Evolutionary conservation across 441 rosid species (phyloP).

Genomic region (Mallotus repandus): DNA sequence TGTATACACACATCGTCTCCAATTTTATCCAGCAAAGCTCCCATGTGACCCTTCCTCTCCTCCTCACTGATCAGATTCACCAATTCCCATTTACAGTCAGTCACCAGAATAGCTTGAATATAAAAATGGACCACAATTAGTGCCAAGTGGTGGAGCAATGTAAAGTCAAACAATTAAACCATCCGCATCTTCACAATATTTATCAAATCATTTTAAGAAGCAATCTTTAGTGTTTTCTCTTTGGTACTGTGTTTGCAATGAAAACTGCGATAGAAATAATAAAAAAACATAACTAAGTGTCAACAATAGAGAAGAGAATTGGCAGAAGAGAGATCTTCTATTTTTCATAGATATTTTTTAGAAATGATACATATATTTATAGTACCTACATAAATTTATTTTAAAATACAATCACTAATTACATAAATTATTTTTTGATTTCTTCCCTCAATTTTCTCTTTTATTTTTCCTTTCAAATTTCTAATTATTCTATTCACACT

Average conservation of each 20-base stretch:
- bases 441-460: no score
- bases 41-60: slow-evolving; percentile 27
- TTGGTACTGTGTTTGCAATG: not conserved
- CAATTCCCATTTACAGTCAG: not conserved
- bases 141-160: not conserved
- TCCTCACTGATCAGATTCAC: not conserved
- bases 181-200: not conserved
- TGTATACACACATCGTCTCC: no score
- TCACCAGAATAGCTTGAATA: not conserved
- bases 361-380: no score
- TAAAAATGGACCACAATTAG: not conserved
- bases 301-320: no score
- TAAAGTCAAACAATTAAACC: slow-evolving; percentile 18
- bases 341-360: no score
- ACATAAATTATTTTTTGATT: no score
- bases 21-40: slow-evolving; percentile 15
- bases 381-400: no score
- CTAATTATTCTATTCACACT: no score
- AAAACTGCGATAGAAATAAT: not conserved
- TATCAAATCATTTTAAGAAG: slow-evolving; percentile 19
- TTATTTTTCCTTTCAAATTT: no score
- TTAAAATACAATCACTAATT: no score
- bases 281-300: no score
- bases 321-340: no score
- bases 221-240: not conserved